phyloP scores from a whole-genome alignment of 306 rosid genomes.

The Casuarina glauca region DNA sequence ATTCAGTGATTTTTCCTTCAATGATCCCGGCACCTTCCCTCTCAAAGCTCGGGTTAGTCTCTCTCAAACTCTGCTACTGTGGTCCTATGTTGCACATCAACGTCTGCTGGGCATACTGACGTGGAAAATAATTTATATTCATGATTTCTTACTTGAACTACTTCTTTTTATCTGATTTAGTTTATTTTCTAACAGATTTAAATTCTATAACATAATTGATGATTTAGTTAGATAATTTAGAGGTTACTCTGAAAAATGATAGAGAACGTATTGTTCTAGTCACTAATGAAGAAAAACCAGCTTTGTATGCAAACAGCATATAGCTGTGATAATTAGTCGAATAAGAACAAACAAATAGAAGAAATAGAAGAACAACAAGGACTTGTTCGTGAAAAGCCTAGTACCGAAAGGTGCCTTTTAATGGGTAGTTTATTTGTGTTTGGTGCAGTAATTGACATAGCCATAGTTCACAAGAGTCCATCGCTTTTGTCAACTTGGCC shows the following conservation, averaged over 20 bases:
- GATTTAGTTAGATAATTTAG: no score
- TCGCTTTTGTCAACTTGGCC: not conserved
- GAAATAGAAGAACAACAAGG: not conserved
- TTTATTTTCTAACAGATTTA: no score
- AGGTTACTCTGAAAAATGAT: no score
- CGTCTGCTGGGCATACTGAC: not conserved
- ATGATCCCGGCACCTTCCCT: constrained; percentile 24
- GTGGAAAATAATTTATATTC: constrained; percentile 4
- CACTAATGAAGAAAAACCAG: no score
- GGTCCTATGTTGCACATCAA: not conserved
- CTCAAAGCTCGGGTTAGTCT: constrained; percentile 55
- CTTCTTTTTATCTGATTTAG: no score
- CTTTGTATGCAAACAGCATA: not conserved
- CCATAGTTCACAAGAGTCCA: not conserved
- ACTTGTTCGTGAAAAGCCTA: not conserved
- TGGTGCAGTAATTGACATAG: not conserved
- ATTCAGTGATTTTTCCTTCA: constrained; percentile 29
- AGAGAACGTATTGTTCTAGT: no score
- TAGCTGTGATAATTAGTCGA: no score
- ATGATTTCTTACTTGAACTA: no score
- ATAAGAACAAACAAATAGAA: no score
- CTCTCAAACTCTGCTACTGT: not conserved
- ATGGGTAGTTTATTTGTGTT: not conserved
- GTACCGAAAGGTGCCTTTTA: not conserved
- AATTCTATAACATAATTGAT: no score